These are phyloP conservation scores for Ophiostoma sp. DNA, from an alignment of 2,329 filamentous ascomycete species.

Conservation along the genomic window DNA sequence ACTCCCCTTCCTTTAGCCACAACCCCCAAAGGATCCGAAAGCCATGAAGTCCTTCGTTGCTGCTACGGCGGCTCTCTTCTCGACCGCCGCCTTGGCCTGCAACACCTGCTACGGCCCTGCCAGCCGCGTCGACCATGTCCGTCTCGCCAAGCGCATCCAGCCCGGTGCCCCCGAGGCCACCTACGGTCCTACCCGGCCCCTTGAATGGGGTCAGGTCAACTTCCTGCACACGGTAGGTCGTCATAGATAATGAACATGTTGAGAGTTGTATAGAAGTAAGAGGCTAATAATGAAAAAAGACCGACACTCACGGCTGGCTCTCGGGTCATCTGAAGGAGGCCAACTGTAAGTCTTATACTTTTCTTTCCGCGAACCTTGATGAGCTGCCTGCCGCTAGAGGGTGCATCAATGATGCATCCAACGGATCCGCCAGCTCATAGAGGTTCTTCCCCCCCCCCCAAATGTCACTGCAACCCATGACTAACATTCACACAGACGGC, in stretches of 20 bases:
- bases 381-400: background rate
- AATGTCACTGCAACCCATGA: background rate
- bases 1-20: background rate
- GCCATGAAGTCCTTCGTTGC: slow-evolving; percentile 16
- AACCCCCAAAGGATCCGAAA: background rate
- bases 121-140: slow-evolving; percentile 38
- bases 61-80: slow-evolving; percentile 19
- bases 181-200: slow-evolving; percentile 37
- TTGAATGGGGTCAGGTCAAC: slow-evolving; percentile 61
- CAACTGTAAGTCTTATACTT: slow-evolving; percentile 39
- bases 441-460: background rate
- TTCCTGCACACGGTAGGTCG: slow-evolving; percentile 49
- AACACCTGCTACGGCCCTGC: slow-evolving; percentile 41
- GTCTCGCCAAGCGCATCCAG: slow-evolving; percentile 47
- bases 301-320: slow-evolving; percentile 58
- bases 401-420: background rate
- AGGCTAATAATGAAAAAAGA: slow-evolving; percentile 33
- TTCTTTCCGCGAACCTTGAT: background rate
- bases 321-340: slow-evolving; percentile 58
- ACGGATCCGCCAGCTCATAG: background rate
- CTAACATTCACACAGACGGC: slow-evolving; percentile 37
- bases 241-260: background rate
- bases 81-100: slow-evolving; percentile 35
- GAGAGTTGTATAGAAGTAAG: background rate
- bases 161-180: slow-evolving; percentile 41